Evolutionary conservation across 2,329 filamentous ascomycete genomes (phyloP).

Genomic region (Sphaerulina musiva): DNA sequence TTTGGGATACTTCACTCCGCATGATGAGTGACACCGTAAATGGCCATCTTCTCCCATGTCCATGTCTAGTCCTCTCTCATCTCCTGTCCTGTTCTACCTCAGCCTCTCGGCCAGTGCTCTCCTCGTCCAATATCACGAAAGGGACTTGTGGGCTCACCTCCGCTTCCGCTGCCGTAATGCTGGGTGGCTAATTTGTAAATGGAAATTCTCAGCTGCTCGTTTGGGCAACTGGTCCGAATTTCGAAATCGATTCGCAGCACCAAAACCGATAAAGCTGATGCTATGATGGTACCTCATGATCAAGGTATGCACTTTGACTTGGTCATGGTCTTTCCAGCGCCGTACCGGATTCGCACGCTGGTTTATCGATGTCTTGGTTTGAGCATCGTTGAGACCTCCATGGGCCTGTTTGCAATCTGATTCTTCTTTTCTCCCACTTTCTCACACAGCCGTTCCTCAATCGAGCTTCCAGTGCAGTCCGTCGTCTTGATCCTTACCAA

Average conservation of each 20-base stretch:
- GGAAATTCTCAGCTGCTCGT: not conserved
- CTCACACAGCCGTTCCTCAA: constrained; percentile 12
- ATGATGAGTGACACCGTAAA: not conserved
- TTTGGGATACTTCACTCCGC: not conserved
- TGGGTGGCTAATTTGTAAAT: not conserved
- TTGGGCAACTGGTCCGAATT: not conserved
- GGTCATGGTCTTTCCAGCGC: no score
- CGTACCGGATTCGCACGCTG: no score
- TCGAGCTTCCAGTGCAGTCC: constrained; percentile 74
- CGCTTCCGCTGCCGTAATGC: not conserved
- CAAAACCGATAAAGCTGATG: not conserved
- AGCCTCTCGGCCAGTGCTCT: not conserved
- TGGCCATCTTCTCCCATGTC: not conserved
- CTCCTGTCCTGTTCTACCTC: not conserved
- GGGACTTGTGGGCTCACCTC: not conserved
- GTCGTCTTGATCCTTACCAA: constrained; percentile 76
- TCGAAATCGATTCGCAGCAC: not conserved
- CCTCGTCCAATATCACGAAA: constrained; percentile 3
- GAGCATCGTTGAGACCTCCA: not conserved
- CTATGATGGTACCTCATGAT: not conserved
- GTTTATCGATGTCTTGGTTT: not conserved
- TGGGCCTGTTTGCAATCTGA: not conserved
- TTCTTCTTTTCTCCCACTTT: not conserved
- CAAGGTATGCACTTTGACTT: no score
- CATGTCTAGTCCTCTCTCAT: not conserved